Evolutionary conservation across 106 monocot genomes (phyloP).

Genomic region (Dendrobium huoshanense): DNA sequence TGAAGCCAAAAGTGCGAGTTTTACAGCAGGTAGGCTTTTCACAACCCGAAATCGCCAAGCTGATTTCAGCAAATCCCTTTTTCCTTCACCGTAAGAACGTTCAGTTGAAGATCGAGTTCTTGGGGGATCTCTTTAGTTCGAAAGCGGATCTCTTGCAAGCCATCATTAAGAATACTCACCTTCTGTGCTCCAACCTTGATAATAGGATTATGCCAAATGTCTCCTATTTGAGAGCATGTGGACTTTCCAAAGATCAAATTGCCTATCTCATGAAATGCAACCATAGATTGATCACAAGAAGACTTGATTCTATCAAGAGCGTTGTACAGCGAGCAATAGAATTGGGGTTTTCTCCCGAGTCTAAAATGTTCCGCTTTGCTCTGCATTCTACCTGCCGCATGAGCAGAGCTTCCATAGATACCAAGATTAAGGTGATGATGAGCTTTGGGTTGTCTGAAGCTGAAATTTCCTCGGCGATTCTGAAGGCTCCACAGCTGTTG

Average conservation of each 20-base stretch:
- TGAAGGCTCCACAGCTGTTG: conserved; percentile 10
- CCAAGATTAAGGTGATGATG: conserved; percentile 10
- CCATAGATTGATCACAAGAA: background rate
- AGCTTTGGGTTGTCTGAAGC: conserved; percentile 18
- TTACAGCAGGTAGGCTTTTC: conserved; percentile 20
- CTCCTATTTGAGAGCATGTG: conserved; percentile 6
- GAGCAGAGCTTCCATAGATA: conserved; percentile 1
- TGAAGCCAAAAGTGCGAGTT: conserved; percentile 18
- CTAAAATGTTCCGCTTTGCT: conserved; percentile 3
- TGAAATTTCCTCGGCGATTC: conserved; percentile 13
- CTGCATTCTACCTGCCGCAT: background rate
- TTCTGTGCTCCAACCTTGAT: background rate
- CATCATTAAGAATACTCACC: background rate
- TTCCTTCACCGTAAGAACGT: background rate
- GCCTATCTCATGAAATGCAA: background rate
- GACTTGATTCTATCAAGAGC: background rate
- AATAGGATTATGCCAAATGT: conserved; percentile 16
- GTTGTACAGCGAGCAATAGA: conserved; percentile 1
- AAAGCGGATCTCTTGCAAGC: background rate
- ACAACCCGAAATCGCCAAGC: conserved; percentile 3
- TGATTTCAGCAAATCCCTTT: conserved; percentile 1
- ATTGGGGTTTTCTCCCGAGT: conserved; percentile 7
- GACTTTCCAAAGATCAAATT: conserved; percentile 10
- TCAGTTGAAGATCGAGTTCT: conserved; percentile 6
- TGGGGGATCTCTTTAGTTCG: background rate